These are phyloP conservation scores for Crithidia mellificae DNA, from an alignment of 208 protist genomes.

Conservation along the genomic window DNA sequence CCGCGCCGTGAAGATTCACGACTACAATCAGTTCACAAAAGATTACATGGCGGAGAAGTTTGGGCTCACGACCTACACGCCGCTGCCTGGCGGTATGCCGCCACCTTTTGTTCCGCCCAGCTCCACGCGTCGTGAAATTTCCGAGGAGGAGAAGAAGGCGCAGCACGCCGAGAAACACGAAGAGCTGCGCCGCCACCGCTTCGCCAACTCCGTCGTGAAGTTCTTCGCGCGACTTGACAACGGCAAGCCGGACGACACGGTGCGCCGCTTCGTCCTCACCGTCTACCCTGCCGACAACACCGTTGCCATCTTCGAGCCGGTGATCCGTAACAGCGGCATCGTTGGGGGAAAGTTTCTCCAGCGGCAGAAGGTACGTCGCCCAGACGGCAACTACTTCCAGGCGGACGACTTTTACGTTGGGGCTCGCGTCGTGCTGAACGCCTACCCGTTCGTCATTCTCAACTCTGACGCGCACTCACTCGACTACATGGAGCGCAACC, in stretches of 20 bases:
- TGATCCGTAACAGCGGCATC: constrained; percentile 93
- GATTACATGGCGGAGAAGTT: constrained; percentile 80
- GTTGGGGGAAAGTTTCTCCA: constrained; percentile 94
- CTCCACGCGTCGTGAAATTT: constrained; percentile 82
- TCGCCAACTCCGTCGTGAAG: constrained; percentile 85
- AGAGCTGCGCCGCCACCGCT: constrained; percentile 86
- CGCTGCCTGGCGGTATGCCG: constrained; percentile 61
- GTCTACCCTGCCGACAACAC: constrained; percentile 94
- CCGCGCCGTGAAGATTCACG: constrained; percentile 86
- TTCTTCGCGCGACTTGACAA: constrained; percentile 91
- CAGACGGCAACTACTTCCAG: constrained; percentile 61
- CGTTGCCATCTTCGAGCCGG: constrained; percentile 89
- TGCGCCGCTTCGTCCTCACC: constrained; percentile 90
- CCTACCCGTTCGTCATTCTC: constrained; percentile 80
- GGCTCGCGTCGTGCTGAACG: constrained; percentile 75
- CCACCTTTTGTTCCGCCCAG: constrained; percentile 68
- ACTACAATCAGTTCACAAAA: constrained; percentile 94
- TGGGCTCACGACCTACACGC: constrained; percentile 62
- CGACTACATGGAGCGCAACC: constrained; percentile 91
- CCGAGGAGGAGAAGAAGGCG: constrained; percentile 87
- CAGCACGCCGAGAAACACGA: constrained; percentile 59
- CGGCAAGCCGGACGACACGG: constrained; percentile 72
- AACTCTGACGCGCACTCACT: constrained; percentile 89
- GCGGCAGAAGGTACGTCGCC: constrained; percentile 72
- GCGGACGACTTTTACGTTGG: constrained; percentile 91